phyloP scores from a whole-genome alignment of 164 flowering plant species.

The Magnolia sinica region DNA sequence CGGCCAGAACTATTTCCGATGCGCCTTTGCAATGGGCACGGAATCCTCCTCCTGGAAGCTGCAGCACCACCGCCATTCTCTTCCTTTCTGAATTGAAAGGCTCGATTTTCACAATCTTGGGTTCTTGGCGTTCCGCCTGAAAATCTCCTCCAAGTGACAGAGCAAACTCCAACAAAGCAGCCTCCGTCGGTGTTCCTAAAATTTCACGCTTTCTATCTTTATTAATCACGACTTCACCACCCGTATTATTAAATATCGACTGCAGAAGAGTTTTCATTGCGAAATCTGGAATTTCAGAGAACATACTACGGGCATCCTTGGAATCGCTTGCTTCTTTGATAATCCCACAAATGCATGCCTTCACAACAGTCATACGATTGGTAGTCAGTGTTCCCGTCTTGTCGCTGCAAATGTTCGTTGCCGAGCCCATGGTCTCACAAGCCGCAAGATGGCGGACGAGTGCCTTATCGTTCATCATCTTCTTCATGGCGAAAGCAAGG shows the following conservation, averaged over 20 bases:
- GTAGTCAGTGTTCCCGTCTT: slow-evolving; percentile 96
- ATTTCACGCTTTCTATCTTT: slow-evolving; percentile 61
- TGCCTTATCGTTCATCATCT: slow-evolving; percentile 97
- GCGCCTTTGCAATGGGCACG: slow-evolving; percentile 90
- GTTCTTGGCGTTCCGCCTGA: slow-evolving; percentile 45
- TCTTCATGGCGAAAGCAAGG: slow-evolving; percentile 99
- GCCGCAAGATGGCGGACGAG: slow-evolving; percentile 92
- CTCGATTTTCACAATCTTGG: slow-evolving; percentile 70
- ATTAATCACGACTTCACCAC: slow-evolving; percentile 73
- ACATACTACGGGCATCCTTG: slow-evolving; percentile 1
- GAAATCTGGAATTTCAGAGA: slow-evolving; percentile 55
- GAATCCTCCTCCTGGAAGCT: slow-evolving; percentile 61
- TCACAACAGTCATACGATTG: slow-evolving; percentile 92
- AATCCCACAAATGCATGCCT: slow-evolving; percentile 71
- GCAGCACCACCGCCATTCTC: slow-evolving; percentile 79
- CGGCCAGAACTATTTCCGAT: slow-evolving; percentile 79
- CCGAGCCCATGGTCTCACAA: slow-evolving; percentile 98
- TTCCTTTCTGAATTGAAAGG: slow-evolving; percentile 93
- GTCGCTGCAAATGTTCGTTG: slow-evolving; percentile 92
- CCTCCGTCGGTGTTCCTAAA: slow-evolving; percentile 87
- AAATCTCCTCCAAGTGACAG: slow-evolving; percentile 75
- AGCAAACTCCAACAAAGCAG: slow-evolving; percentile 89
- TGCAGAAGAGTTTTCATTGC: slow-evolving; percentile 49
- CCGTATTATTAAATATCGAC: slow-evolving; percentile 89
- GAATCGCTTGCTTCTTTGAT: slow-evolving; percentile 40